A percentile compares a stretch with the other conserved stretches of the same genome.
These are phyloP conservation scores for Calonectria montana DNA, from an alignment of 2,329 filamentous ascomycete species.

Conservation along the genomic window DNA sequence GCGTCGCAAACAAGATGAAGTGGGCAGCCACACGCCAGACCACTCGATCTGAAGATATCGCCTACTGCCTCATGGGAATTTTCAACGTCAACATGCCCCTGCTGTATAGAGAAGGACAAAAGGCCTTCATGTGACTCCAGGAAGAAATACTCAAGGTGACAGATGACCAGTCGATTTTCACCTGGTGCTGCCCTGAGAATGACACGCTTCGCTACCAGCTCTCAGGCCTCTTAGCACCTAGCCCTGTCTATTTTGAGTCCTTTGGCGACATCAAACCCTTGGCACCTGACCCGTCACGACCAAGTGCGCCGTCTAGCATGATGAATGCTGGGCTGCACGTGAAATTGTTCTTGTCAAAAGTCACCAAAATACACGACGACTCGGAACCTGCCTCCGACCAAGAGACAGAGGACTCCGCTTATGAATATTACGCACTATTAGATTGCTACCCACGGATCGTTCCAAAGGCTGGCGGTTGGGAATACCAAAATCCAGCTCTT, in stretches of 20 bases:
- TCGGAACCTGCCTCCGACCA: too few species aligned
- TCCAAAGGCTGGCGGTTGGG: neutral
- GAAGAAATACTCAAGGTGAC: constrained; percentile 15
- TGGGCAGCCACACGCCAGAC: constrained; percentile 14
- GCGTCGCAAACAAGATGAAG: constrained; percentile 15
- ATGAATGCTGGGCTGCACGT: neutral
- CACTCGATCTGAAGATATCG: constrained; percentile 11
- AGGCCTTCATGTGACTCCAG: constrained; percentile 11
- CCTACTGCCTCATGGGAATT: constrained; percentile 10
- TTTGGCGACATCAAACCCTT: neutral
- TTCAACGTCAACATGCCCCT: constrained; percentile 14
- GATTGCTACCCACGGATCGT: neutral
- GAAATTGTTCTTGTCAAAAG: neutral
- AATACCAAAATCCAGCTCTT: neutral
- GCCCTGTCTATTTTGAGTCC: neutral
- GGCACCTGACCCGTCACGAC: neutral
- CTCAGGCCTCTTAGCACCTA: neutral
- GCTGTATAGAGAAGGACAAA: constrained; percentile 1
- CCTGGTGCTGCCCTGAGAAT: neutral
- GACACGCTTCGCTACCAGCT: neutral
- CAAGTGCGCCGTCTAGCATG: neutral
- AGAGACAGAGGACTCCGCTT: neutral
- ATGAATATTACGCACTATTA: neutral
- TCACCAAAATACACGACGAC: neutral
- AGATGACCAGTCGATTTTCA: neutral